phyloP scores from a whole-genome alignment of 768 basidiomycete species.

The Lentinula sp. region DNA sequence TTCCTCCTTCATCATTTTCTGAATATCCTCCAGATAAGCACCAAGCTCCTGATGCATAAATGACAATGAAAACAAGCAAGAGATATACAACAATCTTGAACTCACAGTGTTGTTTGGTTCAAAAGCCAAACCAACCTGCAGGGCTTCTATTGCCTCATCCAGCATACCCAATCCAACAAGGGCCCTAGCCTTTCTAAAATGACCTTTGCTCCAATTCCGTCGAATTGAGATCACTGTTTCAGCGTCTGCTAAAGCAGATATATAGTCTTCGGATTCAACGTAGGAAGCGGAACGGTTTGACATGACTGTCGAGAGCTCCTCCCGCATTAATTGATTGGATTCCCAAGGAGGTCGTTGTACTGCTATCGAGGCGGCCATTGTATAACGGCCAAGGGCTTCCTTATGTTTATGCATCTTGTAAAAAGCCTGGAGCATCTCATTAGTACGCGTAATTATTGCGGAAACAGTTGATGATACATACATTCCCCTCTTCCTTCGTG shows the following conservation, averaged over 20 bases:
- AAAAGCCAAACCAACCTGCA: conserved; percentile 79
- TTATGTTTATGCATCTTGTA: conserved; percentile 72
- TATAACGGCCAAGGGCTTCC: conserved; percentile 76
- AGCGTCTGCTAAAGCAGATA: conserved; percentile 81
- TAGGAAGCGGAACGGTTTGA: conserved; percentile 92
- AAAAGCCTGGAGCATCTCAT: conserved; percentile 39
- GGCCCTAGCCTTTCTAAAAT: conserved; percentile 91
- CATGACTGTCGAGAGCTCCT: conserved; percentile 85
- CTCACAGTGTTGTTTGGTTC: conserved; percentile 52
- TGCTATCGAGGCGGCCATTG: conserved; percentile 70
- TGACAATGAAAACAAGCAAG: not conserved
- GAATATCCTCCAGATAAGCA: not conserved
- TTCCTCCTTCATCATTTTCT: not conserved
- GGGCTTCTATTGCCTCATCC: conserved; percentile 75
- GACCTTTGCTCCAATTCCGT: conserved; percentile 90
- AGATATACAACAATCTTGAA: not conserved
- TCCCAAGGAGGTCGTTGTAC: conserved; percentile 88
- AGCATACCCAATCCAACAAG: conserved; percentile 63
- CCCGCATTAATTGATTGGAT: conserved; percentile 70
- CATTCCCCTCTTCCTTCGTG: conserved; percentile 94
- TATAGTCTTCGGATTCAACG: conserved; percentile 67
- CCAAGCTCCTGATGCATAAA: not conserved
- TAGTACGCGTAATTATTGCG: not conserved
- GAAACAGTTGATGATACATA: conserved; percentile 31
- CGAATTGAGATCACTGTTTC: conserved; percentile 84